Conservation (phyloP, 208 protist genomes). For the Lotmaria passim region DNA sequence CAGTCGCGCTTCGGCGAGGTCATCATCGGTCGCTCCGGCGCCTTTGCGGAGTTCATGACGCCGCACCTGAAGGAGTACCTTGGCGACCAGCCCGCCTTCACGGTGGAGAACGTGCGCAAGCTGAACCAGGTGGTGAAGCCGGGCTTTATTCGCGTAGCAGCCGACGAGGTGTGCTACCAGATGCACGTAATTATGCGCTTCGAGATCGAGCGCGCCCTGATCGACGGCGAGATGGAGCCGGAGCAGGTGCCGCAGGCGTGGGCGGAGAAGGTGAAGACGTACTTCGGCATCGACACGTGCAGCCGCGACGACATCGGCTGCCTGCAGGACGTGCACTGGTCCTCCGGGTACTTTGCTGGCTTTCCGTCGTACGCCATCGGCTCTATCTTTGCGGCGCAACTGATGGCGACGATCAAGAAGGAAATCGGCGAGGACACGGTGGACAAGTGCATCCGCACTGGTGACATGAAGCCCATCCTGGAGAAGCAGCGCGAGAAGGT, state of each 20-base stretch:
- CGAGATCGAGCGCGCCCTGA: slow-evolving; percentile 85
- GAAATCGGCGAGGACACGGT: slow-evolving; percentile 57
- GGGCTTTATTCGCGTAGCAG: slow-evolving; percentile 76
- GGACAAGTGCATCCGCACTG: slow-evolving; percentile 47
- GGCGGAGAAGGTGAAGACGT: slow-evolving; percentile 86
- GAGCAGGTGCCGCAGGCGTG: slow-evolving; percentile 75
- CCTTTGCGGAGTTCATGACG: slow-evolving; percentile 62
- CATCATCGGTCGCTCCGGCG: slow-evolving; percentile 56
- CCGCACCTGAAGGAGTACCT: slow-evolving; percentile 54
- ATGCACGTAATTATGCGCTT: slow-evolving; percentile 88
- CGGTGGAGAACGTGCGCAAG: too few relatives aligned
- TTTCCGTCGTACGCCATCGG: slow-evolving; percentile 84
- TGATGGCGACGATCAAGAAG: slow-evolving; percentile 66
- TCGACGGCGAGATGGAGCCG: slow-evolving; percentile 73
- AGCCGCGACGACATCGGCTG: slow-evolving; percentile 74
- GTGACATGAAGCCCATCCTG: slow-evolving; percentile 60
- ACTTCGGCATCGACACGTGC: slow-evolving; percentile 73
- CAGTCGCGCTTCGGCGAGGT: slow-evolving; percentile 84
- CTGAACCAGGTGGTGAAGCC: slow-evolving; percentile 60
- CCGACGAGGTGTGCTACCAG: slow-evolving; percentile 91
- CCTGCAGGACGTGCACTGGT: slow-evolving; percentile 90
- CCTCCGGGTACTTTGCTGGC: slow-evolving; percentile 63
- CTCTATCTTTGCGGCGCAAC: slow-evolving; percentile 77
- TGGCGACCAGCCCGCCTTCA: slow-evolving; percentile 58
- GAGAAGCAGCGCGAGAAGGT: slow-evolving; percentile 70